Evolutionary conservation across 2,329 filamentous ascomycete species (phyloP), one percentile per base, ranked within the genome.

Genomic region (Piedraia hortae): DNA sequence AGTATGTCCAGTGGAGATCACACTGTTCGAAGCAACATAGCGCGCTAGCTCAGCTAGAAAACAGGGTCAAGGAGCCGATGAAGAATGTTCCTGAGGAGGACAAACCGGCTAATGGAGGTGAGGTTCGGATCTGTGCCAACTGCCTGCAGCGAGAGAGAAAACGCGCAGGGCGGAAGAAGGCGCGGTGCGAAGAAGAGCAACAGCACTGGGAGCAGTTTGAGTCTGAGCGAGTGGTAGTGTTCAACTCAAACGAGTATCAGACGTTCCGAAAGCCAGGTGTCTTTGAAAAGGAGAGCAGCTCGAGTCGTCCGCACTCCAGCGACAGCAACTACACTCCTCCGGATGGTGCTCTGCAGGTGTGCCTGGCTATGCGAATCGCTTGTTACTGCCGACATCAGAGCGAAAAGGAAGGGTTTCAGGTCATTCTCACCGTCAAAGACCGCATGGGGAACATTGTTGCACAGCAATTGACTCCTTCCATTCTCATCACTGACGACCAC

Each of bases 401-500:
- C 27, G 85, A 93, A 47, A 93, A 93, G 50, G 54, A 70, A 33
- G 82, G 82, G 2, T 97, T 91, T 46, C 59, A 59, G 46, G 78
- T 93, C 35, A 89, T 97, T 30, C 89, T 93, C 46, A 93, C 82
- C 1, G 57, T 97, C 37, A 89, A 80, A 40, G 75, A 91, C 44
- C 62, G 62, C 38, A 51, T 63, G 30, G 72, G 68, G 34, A 64
- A 65, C 19, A 51, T 90, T 14, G 51, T 93, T 19, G 73, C 77
- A 4, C 82, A 97, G 46, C 64, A 67, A 23, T 69, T 90, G 31
- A 77, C 75, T 10, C 66, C 70, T 24, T 73, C 77, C 1, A 89
- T 93, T 31, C 82, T 91, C 60, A 91, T 93, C 31, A 93, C 85
- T 1, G 82, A 97, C 41, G 82, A 97, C 38, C 82, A 93, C 51